Conservation (phyloP, 805 yeast genomes). For the Kurtzmaniella cleridarum region DNA sequence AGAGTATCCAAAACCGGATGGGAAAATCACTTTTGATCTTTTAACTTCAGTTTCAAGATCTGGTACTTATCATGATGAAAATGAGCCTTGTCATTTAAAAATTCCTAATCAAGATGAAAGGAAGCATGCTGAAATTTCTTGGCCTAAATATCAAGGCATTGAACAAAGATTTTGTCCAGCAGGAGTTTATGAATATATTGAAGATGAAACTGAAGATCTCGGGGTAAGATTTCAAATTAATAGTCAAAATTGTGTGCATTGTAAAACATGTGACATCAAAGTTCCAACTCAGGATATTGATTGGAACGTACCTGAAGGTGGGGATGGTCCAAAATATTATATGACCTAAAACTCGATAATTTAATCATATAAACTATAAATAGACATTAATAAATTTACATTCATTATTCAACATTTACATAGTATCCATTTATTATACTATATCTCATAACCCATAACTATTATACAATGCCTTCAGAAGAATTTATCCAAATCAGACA, state of each 20-base stretch:
- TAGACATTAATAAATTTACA: no score
- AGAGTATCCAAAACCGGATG: slow-evolving; percentile 94
- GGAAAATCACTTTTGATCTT: slow-evolving; percentile 84
- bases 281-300: slow-evolving; percentile 90
- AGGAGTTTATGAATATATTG: slow-evolving; percentile 92
- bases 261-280: slow-evolving; percentile 97
- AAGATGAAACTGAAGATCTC: slow-evolving; percentile 49
- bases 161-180: slow-evolving; percentile 97
- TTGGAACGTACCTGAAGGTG: slow-evolving; percentile 99
- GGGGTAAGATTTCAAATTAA: slow-evolving; percentile 90
- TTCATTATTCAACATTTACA: not conserved
- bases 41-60: slow-evolving; percentile 94
- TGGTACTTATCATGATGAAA: slow-evolving; percentile 93
- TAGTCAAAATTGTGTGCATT: slow-evolving; percentile 95
- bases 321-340: slow-evolving; percentile 95
- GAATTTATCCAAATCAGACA: slow-evolving; percentile 54
- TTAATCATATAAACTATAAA: no score
- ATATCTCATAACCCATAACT: not conserved
- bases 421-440: not conserved
- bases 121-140: slow-evolving; percentile 63
- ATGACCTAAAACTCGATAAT: slow-evolving; percentile 54
- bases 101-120: slow-evolving; percentile 53
- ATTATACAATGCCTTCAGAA: slow-evolving; percentile 15
- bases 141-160: slow-evolving; percentile 76
- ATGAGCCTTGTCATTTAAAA: slow-evolving; percentile 84